Evolutionary conservation across 75 land plant genomes (phyloP).

Genomic region (Pinus taeda): DNA sequence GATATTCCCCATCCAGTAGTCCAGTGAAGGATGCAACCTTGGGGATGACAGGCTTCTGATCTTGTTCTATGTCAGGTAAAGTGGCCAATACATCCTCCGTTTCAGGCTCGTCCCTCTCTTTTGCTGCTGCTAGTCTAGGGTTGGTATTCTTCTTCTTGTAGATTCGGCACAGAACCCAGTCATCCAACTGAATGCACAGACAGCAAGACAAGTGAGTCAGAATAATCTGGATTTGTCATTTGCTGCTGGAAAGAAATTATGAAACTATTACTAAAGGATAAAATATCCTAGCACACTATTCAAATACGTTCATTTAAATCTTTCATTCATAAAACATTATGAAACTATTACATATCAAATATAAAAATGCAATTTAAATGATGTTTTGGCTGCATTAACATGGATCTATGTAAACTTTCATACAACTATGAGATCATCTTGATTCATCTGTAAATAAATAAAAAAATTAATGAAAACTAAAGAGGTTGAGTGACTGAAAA

Average conservation of each 20-base stretch:
- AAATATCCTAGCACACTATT: too few species aligned
- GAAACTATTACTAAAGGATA: too few species aligned
- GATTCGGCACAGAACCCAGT: conserved; percentile 45
- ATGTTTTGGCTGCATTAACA: too few species aligned
- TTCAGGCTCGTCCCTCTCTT: not conserved
- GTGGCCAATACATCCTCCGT: conserved; percentile 7
- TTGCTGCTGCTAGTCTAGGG: not conserved
- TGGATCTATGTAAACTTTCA: too few species aligned
- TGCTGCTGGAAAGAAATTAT: not conserved
- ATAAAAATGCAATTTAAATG: too few species aligned
- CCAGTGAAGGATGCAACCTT: conserved; percentile 5
- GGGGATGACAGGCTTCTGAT: conserved; percentile 1
- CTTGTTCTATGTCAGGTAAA: not conserved
- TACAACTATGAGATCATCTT: too few species aligned
- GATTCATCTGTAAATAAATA: too few species aligned
- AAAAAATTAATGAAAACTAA: too few species aligned
- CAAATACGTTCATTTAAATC: too few species aligned
- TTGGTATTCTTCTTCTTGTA: conserved; percentile 33
- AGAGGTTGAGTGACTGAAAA: too few species aligned
- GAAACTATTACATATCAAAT: too few species aligned
- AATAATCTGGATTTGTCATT: not conserved
- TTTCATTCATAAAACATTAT: too few species aligned
- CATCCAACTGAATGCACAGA: conserved; percentile 25
- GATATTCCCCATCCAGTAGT: not conserved
- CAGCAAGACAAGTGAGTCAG: not conserved